A percentile compares a stretch with the other conserved stretches of the same genome.
Conservation (phyloP, 257 asterid species). For the Asclepias syriaca region DNA sequence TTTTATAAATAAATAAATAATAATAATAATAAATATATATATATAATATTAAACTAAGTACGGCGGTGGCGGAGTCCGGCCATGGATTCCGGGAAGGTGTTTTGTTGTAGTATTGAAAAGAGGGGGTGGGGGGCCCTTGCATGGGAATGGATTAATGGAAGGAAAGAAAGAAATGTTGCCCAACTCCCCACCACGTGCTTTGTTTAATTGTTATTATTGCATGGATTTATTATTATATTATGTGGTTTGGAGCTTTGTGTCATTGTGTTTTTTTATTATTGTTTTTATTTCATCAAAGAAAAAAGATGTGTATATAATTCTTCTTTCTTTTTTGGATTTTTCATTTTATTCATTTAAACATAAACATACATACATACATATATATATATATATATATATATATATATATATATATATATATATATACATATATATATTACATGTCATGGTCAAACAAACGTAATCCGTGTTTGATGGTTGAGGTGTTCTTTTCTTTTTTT, state of each 20-base stretch:
- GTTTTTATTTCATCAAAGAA: background rate
- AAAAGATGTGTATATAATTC: too few species aligned
- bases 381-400: too few species aligned
- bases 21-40: too few species aligned
- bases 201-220: slow-evolving; percentile 17
- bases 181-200: slow-evolving; percentile 20
- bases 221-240: slow-evolving; percentile 7
- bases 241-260: slow-evolving; percentile 8
- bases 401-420: too few species aligned
- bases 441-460: too few species aligned
- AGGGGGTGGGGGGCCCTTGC: slow-evolving; percentile 1
- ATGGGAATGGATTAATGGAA: slow-evolving; percentile 8
- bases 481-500: too few species aligned
- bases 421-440: too few species aligned
- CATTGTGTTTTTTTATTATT: background rate
- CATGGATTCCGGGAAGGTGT: slow-evolving; percentile 12
- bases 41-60: background rate
- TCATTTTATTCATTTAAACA: too few species aligned
- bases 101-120: background rate
- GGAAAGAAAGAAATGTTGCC: background rate
- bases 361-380: too few species aligned
- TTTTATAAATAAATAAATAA: too few species aligned
- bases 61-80: slow-evolving; percentile 5
- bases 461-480: too few species aligned
- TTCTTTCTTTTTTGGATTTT: too few species aligned